Evolutionary conservation across 352 stramenopile genomes (phyloP).

Genomic region (Globisporangium iwayamae): DNA sequence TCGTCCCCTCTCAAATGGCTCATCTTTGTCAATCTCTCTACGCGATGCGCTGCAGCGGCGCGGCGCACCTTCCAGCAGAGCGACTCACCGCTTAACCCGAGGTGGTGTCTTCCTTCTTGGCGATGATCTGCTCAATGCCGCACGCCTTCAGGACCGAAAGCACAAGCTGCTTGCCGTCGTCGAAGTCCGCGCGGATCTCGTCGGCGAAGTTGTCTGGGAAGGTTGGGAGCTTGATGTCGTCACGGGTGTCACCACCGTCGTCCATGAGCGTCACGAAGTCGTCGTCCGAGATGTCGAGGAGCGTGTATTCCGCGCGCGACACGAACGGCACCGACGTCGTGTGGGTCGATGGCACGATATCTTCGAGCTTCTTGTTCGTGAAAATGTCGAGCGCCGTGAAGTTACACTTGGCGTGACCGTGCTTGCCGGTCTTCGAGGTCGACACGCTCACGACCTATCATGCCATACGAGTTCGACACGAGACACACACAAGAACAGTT

Average conservation of each 20-base stretch:
- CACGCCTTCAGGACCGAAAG: slow-evolving; percentile 96
- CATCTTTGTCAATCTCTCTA: not conserved
- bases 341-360: slow-evolving; percentile 99
- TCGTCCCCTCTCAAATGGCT: not conserved
- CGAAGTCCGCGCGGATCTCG: slow-evolving; percentile 96
- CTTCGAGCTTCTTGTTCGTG: slow-evolving; percentile 99
- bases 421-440: slow-evolving; percentile 99
- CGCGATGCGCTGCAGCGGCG: not conserved
- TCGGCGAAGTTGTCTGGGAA: slow-evolving; percentile 95
- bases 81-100: slow-evolving; percentile 13
- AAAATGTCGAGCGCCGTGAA: slow-evolving; percentile 99
- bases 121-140: slow-evolving; percentile 97
- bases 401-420: slow-evolving; percentile 99
- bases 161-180: slow-evolving; percentile 95
- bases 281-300: slow-evolving; percentile 98
- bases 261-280: slow-evolving; percentile 98
- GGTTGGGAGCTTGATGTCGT: slow-evolving; percentile 96
- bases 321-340: slow-evolving; percentile 98
- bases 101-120: slow-evolving; percentile 94
- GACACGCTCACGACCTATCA: slow-evolving; percentile 90
- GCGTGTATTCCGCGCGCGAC: slow-evolving; percentile 94
- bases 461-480: not conserved
- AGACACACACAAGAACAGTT: not conserved
- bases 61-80: not conserved
- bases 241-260: slow-evolving; percentile 95